These are phyloP conservation scores for Zea luxurians DNA, from an alignment of 176 grass and related monocot genomes.

Conservation along the genomic window DNA sequence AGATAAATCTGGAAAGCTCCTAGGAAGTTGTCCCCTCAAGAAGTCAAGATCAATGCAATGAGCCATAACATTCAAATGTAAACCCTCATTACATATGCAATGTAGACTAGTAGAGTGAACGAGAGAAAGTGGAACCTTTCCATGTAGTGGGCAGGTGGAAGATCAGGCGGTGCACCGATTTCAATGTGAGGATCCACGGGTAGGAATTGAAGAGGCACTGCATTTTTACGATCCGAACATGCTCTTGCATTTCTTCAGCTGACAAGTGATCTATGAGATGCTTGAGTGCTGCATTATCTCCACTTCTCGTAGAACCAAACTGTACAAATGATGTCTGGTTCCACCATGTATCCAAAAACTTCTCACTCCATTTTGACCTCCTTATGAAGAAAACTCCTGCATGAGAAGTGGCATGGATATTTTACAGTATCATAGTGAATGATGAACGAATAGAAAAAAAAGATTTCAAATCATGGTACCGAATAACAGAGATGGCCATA, in stretches of 20 bases:
- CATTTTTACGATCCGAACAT: constrained; percentile 63
- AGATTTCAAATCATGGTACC: neutral
- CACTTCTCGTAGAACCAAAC: constrained; percentile 74
- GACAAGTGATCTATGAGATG: constrained; percentile 56
- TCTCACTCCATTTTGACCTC: constrained; percentile 68
- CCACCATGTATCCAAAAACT: constrained; percentile 81
- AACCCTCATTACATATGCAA: constrained; percentile 1
- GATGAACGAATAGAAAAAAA: neutral
- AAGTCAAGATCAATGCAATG: neutral
- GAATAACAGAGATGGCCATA: neutral
- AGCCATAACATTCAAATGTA: neutral
- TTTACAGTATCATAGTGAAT: neutral
- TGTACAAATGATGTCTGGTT: constrained; percentile 81
- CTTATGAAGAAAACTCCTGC: constrained; percentile 78
- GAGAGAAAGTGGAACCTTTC: constrained; percentile 53
- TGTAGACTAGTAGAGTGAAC: neutral
- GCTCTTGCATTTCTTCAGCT: constrained; percentile 48
- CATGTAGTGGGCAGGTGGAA: constrained; percentile 54
- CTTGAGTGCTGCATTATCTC: constrained; percentile 79
- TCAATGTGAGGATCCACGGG: constrained; percentile 64
- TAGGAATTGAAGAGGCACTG: constrained; percentile 96
- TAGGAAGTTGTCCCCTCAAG: neutral
- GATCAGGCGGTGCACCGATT: constrained; percentile 53
- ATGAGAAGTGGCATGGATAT: constrained; percentile 19
- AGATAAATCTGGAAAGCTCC: neutral